Evolutionary conservation across 2,329 filamentous ascomycete genomes (phyloP), one percentile per base, ranked within the genome.

Genomic region (Huntiella decipiens): DNA sequence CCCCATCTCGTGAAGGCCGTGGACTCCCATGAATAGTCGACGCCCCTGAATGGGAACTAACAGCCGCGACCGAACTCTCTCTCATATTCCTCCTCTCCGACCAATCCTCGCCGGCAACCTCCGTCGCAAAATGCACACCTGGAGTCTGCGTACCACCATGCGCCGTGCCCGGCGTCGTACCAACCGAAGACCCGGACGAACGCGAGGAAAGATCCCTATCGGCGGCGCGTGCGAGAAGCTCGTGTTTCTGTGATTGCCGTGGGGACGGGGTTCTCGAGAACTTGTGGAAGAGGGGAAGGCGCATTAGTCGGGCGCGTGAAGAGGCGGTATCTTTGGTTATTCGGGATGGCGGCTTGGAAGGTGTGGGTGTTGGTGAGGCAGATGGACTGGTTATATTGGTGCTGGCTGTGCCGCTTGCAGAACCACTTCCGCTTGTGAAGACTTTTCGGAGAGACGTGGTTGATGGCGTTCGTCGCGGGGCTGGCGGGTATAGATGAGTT

Each of bases 221-320:
- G 3, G 22, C 22, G 2, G 22, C 22, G 22, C 22, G 22, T 7
- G 22, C 22, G 3, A 28, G 22, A 28, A 28, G 22, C 22, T 28
- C 22, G 22, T 28, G 22, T 28, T 28, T 28, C 22, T 28, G 22
- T 2, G 22, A 28, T 28, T 28, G 22, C 3, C 22, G 22, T 4
- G 22, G 22, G 1, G 22, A 28, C 8, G 22, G 22, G 22, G 22
- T 28, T 7, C 22, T 7, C 8, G 22, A 34, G 13, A 48, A 17
- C 10, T 38, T 28, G 12, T 48, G 46, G 4, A 48, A 31, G 15
- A 48, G 17, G 10, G 46, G 46, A 10, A 44, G 37, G 12, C 42
- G 42, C 46, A 48, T 48, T 2, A 48, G 42, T 32, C 46, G 46
- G 16, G 40, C 42, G 36, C 35, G 41, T 7, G 45, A 36, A 5